Evolutionary conservation across 2,329 filamentous ascomycete genomes (phyloP).

Genomic region (Aspergillus texensis): DNA sequence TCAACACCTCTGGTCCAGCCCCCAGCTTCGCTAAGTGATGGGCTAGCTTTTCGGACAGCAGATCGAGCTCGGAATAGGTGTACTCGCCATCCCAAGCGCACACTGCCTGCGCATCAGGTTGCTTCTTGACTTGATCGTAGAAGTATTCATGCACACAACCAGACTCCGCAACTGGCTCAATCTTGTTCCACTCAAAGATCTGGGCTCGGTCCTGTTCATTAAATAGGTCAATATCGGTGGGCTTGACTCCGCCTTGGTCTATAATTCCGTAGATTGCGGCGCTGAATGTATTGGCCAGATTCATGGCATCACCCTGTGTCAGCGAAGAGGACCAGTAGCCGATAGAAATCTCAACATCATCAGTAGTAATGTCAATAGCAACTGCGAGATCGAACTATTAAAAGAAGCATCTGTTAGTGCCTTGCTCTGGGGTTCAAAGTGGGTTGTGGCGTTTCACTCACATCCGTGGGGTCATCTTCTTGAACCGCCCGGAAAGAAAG

Average conservation of each 20-base stretch:
- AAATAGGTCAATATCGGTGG: neutral
- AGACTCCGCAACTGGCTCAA: neutral
- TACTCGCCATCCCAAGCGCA: constrained; percentile 7
- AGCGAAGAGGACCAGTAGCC: neutral
- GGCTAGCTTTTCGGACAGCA: neutral
- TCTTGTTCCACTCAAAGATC: constrained; percentile 1
- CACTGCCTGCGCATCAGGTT: constrained; percentile 1
- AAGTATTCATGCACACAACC: neutral
- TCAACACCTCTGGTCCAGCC: constrained; percentile 20
- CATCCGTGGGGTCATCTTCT: constrained; percentile 3
- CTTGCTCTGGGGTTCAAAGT: neutral
- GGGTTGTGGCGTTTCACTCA: neutral
- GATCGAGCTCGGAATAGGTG: neutral
- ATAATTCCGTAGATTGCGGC: neutral
- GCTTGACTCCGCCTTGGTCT: neutral
- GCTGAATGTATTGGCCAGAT: neutral
- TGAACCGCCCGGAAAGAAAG: neutral
- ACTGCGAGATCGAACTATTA: neutral
- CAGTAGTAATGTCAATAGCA: neutral
- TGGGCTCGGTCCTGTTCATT: neutral
- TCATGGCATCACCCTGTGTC: neutral
- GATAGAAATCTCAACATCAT: neutral
- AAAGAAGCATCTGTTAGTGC: neutral
- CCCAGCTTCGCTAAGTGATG: constrained; percentile 9
- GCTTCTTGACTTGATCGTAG: neutral